Conservation (phyloP, 2,329 filamentous ascomycete genomes). For the Aspergillus pseudoglaucus region DNA sequence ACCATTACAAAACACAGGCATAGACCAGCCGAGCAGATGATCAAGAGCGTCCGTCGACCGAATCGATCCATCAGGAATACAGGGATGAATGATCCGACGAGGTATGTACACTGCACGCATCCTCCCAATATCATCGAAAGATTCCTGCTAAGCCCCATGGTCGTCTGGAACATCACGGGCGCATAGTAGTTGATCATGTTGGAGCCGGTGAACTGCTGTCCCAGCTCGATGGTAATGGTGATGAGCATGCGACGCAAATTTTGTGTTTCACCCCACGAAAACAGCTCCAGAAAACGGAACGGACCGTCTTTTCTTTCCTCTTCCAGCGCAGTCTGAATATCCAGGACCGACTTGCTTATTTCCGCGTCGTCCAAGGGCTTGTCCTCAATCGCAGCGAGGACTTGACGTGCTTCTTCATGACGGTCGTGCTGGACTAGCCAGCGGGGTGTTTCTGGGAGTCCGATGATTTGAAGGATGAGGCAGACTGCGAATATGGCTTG, state of each 20-base stretch:
- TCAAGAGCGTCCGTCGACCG: constrained; percentile 37
- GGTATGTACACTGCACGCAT: constrained; percentile 33
- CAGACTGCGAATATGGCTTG: constrained; percentile 22
- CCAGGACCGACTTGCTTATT: constrained; percentile 11
- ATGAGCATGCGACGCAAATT: constrained; percentile 29
- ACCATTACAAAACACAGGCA: constrained; percentile 41
- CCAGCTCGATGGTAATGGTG: constrained; percentile 28
- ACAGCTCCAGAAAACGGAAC: constrained; percentile 31
- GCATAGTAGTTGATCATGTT: constrained; percentile 40
- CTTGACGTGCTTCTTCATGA: constrained; percentile 17
- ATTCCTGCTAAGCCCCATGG: constrained; percentile 38
- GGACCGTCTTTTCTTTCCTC: constrained; percentile 24
- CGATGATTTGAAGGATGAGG: constrained; percentile 20
- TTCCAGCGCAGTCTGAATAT: constrained; percentile 16
- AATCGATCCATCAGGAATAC: constrained; percentile 38
- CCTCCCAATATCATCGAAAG: constrained; percentile 50
- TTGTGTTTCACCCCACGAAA: constrained; percentile 25
- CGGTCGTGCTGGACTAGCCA: constrained; percentile 24
- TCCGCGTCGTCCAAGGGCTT: constrained; percentile 5
- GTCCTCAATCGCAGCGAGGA: constrained; percentile 17
- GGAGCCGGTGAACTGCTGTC: constrained; percentile 32
- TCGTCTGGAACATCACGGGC: constrained; percentile 33
- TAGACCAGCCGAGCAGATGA: constrained; percentile 36
- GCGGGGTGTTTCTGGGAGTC: constrained; percentile 25
- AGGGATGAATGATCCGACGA: constrained; percentile 37